Base-by-base conservation (phyloP, 2,329 filamentous ascomycete species). In the Fusarium vanettenii region DNA sequence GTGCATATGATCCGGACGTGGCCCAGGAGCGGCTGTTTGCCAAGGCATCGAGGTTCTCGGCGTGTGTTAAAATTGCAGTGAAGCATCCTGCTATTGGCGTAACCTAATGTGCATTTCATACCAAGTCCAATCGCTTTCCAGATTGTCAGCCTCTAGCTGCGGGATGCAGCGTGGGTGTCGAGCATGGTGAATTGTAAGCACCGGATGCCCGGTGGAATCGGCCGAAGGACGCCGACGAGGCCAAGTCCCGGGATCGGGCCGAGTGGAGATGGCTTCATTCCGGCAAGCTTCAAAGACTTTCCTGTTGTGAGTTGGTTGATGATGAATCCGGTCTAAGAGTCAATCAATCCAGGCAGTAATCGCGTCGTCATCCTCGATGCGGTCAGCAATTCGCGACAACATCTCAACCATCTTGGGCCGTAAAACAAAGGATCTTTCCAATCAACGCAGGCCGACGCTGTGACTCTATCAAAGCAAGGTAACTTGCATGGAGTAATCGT, bases 401-500 rank as follows among this genome's bases (percentile, higher is more conserved):
- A 20, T 20, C 11, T 25, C 20, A 31, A 57, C 29, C 45, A 18
- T 18, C 16, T 50, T n/a, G 11, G 11, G 50, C 4, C 16, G 5
- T 18, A 57, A 16, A 22, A 57, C 25, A 48, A 41, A 35, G 52
- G 8, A 5, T 16, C 52, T 37, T 59, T 7, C 27, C 25, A 59
- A 25, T 29, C 57, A 64, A 7, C 20, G 2, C 37, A 3, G 0
- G 35, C 18, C 35, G 29, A n/a, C 56, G 16, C 18, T 6, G 3
- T 41, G 35, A 41, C 35, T 29, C 18, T 52, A 31, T 31, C 48
- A 52, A 50, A 10, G 3, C 11, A 14, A 27, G 25, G 37, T 14
- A 8, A n/a, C 11, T 50, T 16, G 60, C 43, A 27, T 27, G 22
- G 10, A 27, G 25, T 27, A 5, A 56, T 74, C 59, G 67, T 73